These are phyloP conservation scores for Salmacisia buchloeana DNA, from an alignment of 1,284 basidiomycete species.

Conservation along the genomic window DNA sequence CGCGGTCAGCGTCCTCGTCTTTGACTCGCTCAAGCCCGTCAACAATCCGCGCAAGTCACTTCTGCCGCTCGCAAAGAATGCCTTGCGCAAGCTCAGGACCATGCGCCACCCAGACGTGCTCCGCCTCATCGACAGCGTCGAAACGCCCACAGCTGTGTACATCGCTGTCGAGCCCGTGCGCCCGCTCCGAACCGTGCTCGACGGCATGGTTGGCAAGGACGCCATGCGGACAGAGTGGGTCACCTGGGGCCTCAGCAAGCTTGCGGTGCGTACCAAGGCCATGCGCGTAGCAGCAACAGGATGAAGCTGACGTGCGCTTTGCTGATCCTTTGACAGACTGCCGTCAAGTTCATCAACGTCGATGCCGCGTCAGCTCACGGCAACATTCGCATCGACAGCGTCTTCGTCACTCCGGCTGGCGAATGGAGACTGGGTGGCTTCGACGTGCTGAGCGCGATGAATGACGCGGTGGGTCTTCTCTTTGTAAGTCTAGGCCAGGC, in stretches of 20 bases:
- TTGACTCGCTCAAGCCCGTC: conserved; percentile 31
- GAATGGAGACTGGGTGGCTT: conserved; percentile 97
- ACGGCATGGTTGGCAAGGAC: conserved; percentile 59
- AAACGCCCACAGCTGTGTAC: conserved; percentile 78
- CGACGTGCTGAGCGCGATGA: conserved; percentile 75
- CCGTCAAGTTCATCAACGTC: conserved; percentile 84
- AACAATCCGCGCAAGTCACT: conserved; percentile 21
- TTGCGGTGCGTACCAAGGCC: conserved; percentile 63
- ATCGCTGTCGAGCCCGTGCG: conserved; percentile 90
- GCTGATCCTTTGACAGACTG: conserved; percentile 55
- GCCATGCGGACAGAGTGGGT: conserved; percentile 67
- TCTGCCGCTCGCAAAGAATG: conserved; percentile 77
- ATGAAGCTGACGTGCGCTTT: conserved; percentile 2
- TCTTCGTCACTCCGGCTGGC: conserved; percentile 75
- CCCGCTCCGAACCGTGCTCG: conserved; percentile 66
- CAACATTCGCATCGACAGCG: conserved; percentile 68
- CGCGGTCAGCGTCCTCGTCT: conserved; percentile 35
- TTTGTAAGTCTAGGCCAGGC: conserved; percentile 58
- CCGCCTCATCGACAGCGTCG: conserved; percentile 78
- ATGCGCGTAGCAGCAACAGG: neutral
- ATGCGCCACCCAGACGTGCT: conserved; percentile 91
- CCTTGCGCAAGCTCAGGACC: conserved; percentile 81
- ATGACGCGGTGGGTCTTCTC: conserved; percentile 68
- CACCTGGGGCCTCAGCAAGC: conserved; percentile 83
- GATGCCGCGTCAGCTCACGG: conserved; percentile 65